Evolutionary conservation across 1,284 basidiomycete genomes (phyloP).

Genomic region (Sphaerobolus stellatus): DNA sequence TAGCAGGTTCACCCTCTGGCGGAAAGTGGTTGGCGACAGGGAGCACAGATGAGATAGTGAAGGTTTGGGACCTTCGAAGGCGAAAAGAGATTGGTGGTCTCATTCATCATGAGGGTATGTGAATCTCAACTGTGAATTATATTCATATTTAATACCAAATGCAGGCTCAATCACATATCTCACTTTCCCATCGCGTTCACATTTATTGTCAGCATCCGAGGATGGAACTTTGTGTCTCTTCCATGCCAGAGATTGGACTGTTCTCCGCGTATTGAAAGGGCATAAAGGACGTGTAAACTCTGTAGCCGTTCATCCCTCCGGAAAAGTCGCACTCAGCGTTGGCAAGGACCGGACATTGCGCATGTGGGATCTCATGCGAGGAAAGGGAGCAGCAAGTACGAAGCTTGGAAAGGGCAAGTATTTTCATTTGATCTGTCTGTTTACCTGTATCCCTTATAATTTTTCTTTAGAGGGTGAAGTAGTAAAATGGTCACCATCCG

Average conservation of each 20-base stretch:
- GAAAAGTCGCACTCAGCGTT: slow-evolving; percentile 87
- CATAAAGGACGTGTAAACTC: slow-evolving; percentile 92
- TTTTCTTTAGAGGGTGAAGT: slow-evolving; percentile 73
- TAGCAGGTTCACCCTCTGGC: slow-evolving; percentile 80
- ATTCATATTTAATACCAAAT: slow-evolving; percentile 17
- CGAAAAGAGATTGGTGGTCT: slow-evolving; percentile 91
- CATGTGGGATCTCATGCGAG: slow-evolving; percentile 99
- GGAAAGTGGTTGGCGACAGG: slow-evolving; percentile 97
- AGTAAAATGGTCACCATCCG: slow-evolving; percentile 79
- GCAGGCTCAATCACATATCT: slow-evolving; percentile 92
- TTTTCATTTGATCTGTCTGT: background rate
- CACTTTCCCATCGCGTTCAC: slow-evolving; percentile 83
- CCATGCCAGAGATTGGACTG: slow-evolving; percentile 89
- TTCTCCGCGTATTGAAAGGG: slow-evolving; percentile 85
- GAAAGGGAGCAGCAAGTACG: slow-evolving; percentile 84
- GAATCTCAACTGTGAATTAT: background rate
- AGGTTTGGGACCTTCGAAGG: slow-evolving; percentile 94
- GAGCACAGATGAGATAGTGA: slow-evolving; percentile 92
- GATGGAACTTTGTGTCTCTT: slow-evolving; percentile 90
- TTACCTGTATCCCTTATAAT: slow-evolving; percentile 4
- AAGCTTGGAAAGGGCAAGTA: slow-evolving; percentile 79
- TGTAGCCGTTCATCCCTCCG: slow-evolving; percentile 88
- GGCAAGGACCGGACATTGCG: slow-evolving; percentile 88
- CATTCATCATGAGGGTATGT: slow-evolving; percentile 87
- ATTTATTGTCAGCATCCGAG: slow-evolving; percentile 87